Evolutionary conservation across 139 green algal species (phyloP).

Genomic region (Micractinium sp.): DNA sequence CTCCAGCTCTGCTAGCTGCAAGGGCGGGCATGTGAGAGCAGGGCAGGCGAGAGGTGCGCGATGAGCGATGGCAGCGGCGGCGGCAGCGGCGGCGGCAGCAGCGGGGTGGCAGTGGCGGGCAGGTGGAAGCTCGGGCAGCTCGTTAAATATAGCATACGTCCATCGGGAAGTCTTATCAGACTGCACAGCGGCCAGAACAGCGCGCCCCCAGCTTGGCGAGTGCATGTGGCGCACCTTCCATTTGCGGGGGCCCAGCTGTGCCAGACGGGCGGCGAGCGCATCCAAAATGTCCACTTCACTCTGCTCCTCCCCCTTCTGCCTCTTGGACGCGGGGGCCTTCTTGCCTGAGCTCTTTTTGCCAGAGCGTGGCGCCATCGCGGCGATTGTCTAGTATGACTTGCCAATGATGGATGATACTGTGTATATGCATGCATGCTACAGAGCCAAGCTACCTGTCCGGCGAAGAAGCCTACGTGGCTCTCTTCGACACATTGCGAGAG

Average conservation of each 20-base stretch:
- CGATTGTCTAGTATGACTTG: too few species aligned
- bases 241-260: background rate
- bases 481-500: background rate
- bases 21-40: too few species aligned
- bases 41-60: background rate
- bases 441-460: too few species aligned
- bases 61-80: background rate
- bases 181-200: background rate
- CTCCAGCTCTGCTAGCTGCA: conserved; percentile 7
- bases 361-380: background rate
- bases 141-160: too few species aligned
- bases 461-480: background rate
- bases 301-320: background rate
- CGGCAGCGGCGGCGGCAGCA: background rate
- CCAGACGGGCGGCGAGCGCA: background rate
- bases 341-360: background rate
- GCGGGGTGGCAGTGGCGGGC: background rate
- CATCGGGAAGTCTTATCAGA: too few species aligned
- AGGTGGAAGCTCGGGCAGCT: background rate
- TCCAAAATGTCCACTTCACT: conserved; percentile 16
- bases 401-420: too few species aligned
- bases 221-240: conserved; percentile 4
- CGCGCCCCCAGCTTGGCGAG: too few species aligned
- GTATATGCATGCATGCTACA: background rate
- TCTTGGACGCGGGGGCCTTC: background rate